Percentiles rank a stretch among this genome's conserved stretches.
phyloP scores from a whole-genome alignment of 2,329 filamentous ascomycete species.

The Ampelomyces quisqualis region DNA sequence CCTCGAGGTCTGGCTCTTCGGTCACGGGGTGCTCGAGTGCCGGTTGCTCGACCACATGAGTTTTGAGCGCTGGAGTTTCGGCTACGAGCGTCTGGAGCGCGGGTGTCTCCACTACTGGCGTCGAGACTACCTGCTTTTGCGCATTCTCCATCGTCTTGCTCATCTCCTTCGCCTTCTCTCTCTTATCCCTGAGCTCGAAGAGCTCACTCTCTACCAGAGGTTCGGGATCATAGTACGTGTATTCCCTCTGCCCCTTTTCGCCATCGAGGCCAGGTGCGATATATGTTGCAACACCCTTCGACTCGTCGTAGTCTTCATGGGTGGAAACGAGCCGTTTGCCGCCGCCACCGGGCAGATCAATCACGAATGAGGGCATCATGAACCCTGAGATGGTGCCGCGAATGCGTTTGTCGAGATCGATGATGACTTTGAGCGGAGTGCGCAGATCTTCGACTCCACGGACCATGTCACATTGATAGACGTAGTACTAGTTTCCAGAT shows the following conservation, averaged over 20 bases:
- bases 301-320: constrained; percentile 55
- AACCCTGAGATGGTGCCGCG: constrained; percentile 64
- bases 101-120: no score
- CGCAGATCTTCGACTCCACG: constrained; percentile 62
- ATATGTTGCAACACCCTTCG: constrained; percentile 57
- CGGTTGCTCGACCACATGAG: no score
- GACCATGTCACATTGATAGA: constrained; percentile 67
- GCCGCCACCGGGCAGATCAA: constrained; percentile 64
- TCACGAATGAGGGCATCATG: constrained; percentile 62
- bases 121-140: no score
- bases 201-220: constrained; percentile 2
- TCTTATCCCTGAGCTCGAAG: background rate
- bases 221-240: constrained; percentile 60
- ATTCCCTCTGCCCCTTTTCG: constrained; percentile 43
- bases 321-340: constrained; percentile 62
- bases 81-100: no score
- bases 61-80: no score
- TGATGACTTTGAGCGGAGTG: constrained; percentile 60
- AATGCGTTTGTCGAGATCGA: constrained; percentile 59
- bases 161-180: no score
- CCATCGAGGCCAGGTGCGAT: constrained; percentile 57
- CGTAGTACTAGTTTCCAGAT: no score
- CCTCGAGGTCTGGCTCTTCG: no score
- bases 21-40: no score
- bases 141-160: no score